Evolutionary conservation across 441 rosid species (phyloP), one percentile per base, ranked within the genome.

Genomic region (Adansonia grandidieri): DNA sequence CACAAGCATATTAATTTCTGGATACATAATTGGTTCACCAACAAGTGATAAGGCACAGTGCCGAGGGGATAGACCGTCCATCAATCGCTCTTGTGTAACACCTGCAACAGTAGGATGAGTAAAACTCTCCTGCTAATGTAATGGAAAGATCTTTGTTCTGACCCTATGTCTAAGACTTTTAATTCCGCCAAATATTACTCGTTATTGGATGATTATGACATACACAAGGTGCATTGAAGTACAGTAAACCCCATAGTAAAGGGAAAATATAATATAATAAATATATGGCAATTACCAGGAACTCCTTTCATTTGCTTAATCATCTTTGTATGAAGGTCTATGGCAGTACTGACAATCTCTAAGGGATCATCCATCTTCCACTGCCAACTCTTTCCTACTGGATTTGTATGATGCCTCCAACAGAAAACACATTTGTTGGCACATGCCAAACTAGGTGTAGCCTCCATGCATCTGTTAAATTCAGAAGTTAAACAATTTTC

Each of bases 401-500:
- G 99, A 89, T 96, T 96, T 28, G 97, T 91, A 77, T 96, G 99
- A 85, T 94, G 98, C 90, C 99, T 94, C 98, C 97, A 94, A 83
- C 98, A 96, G 76, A 96, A 96, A 73, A 96, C 97, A 90, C 98
- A 96, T 83, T 96, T 94, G 85, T 94, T 94, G 69, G 98, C 99
- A 85, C 97, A 96, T 78, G 98, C 97, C 88, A 96, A 87, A 87
- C 98, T 93, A 62, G 98, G 98, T 42, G 97, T 94, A 69, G 98
- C 93, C 88, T 96, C 98, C 97, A 94, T 96, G 82, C 99, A 96
- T 81, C 99, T 94, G 87, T 79, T 63, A 61, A 77, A 81, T 53
- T 77, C 69, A 51, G 9, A 71, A 77, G 42, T 64, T 76, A 20
- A 63, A 51, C 54, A 66, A 54, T 51, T 56, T n/a, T 32, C 24